Conservation (phyloP, 129 eudicot genomes). For the Arctium lappa region DNA sequence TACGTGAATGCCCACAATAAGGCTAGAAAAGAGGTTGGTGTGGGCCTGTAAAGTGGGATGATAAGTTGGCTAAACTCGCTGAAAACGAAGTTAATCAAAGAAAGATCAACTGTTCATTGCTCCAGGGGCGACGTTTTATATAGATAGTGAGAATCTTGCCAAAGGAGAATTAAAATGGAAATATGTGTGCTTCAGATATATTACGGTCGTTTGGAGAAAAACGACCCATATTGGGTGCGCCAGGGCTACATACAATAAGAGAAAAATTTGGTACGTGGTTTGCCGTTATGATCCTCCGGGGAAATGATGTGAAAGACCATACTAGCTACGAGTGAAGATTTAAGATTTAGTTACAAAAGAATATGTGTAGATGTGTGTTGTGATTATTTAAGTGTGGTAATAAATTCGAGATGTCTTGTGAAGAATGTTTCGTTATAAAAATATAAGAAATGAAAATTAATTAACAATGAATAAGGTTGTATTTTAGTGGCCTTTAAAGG, state of each 20-base stretch:
- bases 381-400: background rate
- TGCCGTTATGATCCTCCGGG: constrained; percentile 73
- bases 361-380: background rate
- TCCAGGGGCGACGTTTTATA: no score
- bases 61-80: constrained; percentile 18
- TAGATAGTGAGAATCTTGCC: constrained; percentile 47
- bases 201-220: constrained; percentile 64
- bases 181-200: constrained; percentile 9
- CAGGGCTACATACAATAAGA: constrained; percentile 33
- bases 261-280: constrained; percentile 29
- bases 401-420: background rate
- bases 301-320: constrained; percentile 51
- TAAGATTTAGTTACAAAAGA: background rate
- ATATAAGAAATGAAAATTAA: background rate
- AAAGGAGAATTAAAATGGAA: constrained; percentile 23
- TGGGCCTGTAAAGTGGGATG: constrained; percentile 18
- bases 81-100: constrained; percentile 19
- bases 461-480: background rate
- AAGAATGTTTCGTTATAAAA: background rate
- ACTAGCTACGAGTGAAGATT: constrained; percentile 9
- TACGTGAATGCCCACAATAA: constrained; percentile 28
- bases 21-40: constrained; percentile 19
- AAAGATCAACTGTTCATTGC: constrained; percentile 23
- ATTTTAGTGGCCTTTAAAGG: background rate
- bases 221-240: constrained; percentile 56